These are phyloP conservation scores for Ogataea nakhonphanomensis DNA, from an alignment of 805 yeast species.

Conservation along the genomic window DNA sequence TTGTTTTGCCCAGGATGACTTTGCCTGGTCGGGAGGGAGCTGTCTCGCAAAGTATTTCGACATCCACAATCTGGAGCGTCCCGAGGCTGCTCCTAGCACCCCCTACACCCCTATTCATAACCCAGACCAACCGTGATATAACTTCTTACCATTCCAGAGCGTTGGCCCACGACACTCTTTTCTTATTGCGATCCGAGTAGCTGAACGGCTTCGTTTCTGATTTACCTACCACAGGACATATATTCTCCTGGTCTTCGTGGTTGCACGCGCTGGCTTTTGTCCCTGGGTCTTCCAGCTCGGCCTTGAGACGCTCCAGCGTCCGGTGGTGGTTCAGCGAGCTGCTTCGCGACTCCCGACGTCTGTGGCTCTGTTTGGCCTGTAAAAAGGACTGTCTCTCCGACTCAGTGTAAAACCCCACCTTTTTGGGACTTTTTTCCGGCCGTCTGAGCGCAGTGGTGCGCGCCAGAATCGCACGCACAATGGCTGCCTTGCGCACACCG, in stretches of 20 bases:
- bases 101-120: conserved; percentile 29
- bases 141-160: conserved; percentile 29
- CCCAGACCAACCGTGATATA: conserved; percentile 4
- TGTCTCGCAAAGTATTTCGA: conserved; percentile 47
- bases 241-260: conserved; percentile 27
- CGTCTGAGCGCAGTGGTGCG: conserved; percentile 10
- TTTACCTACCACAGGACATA: conserved; percentile 11
- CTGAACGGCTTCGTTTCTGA: conserved; percentile 1
- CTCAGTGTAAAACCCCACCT: conserved; percentile 32
- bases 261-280: too few relatives aligned
- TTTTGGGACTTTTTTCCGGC: conserved; percentile 3
- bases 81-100: conserved; percentile 24
- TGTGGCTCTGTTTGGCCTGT: conserved; percentile 12
- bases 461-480: conserved; percentile 34
- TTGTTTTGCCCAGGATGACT: conserved; percentile 47
- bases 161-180: conserved; percentile 32
- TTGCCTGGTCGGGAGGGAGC: conserved; percentile 47
- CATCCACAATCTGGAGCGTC: conserved; percentile 29
- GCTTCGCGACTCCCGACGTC: conserved; percentile 2
- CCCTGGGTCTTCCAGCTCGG: conserved; percentile 4
- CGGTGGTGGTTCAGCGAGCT: conserved; percentile 7
- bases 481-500: conserved; percentile 35
- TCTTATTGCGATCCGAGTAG: conserved; percentile 10
- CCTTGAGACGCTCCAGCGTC: conserved; percentile 7
- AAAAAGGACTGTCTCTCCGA: conserved; percentile 25